Evolutionary conservation across 1,139 yeast species (phyloP).

Genomic region (Kluyveromyces sp.): DNA sequence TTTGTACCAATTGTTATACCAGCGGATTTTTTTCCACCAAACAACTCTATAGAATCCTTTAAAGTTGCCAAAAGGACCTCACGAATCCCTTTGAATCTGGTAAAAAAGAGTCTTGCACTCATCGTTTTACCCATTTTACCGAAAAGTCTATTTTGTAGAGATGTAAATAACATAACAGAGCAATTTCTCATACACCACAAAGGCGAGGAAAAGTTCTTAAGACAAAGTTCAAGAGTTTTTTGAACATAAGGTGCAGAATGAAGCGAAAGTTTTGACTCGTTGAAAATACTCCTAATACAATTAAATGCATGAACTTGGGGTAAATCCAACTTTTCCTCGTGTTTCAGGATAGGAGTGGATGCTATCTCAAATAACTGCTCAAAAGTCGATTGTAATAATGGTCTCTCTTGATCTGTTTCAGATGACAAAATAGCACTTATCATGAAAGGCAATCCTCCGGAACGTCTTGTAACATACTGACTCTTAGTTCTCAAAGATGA

Average conservation of each 20-base stretch:
- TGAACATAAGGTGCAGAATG: slow-evolving; percentile 48
- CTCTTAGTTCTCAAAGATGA: slow-evolving; percentile 46
- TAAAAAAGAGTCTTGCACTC: slow-evolving; percentile 62
- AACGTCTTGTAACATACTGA: slow-evolving; percentile 73
- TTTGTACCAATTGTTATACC: no score
- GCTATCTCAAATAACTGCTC: slow-evolving; percentile 47
- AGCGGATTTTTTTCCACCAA: no score
- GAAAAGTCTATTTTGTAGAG: slow-evolving; percentile 71
- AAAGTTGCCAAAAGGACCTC: slow-evolving; percentile 42
- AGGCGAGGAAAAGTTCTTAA: slow-evolving; percentile 53
- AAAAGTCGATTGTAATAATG: slow-evolving; percentile 44
- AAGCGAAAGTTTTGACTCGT: slow-evolving; percentile 56
- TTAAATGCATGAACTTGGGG: slow-evolving; percentile 95
- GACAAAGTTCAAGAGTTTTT: slow-evolving; percentile 50
- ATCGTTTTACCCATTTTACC: slow-evolving; percentile 46
- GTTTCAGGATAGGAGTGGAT: slow-evolving; percentile 37
- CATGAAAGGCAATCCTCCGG: slow-evolving; percentile 84
- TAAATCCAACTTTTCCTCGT: slow-evolving; percentile 54
- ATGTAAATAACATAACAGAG: slow-evolving; percentile 85
- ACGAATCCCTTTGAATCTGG: slow-evolving; percentile 48
- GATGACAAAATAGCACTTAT: slow-evolving; percentile 67
- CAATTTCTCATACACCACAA: slow-evolving; percentile 88
- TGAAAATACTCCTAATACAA: slow-evolving; percentile 65
- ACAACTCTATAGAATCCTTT: slow-evolving; percentile 29
- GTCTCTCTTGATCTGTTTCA: slow-evolving; percentile 32